These are phyloP conservation scores for Vitis labrusca DNA, from an alignment of 164 flowering plant genomes.

Conservation along the genomic window DNA sequence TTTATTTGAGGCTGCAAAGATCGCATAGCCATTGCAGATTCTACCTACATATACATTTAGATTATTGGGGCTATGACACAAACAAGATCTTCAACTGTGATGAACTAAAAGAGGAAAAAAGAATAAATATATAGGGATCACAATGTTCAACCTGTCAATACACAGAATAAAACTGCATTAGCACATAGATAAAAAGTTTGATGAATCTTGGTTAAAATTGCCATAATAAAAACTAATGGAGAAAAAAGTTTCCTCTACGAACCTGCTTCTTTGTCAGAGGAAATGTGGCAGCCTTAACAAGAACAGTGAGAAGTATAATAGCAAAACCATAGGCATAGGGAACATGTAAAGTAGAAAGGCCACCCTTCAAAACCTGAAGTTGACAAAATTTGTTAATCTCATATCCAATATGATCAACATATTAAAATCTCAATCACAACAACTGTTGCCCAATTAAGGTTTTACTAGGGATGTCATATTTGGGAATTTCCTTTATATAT, in stretches of 20 bases:
- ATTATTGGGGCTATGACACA: not conserved
- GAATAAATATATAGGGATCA: not conserved
- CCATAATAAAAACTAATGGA: not conserved
- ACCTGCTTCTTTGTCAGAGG: slow-evolving; percentile 98
- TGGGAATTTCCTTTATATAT: too few species aligned
- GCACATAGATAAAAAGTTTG: not conserved
- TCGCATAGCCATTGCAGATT: slow-evolving; percentile 94
- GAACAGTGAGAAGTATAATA: slow-evolving; percentile 84
- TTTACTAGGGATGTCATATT: too few species aligned
- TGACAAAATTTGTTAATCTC: not conserved
- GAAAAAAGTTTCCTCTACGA: not conserved
- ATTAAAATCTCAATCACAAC: not conserved
- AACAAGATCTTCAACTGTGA: not conserved
- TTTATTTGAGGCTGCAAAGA: slow-evolving; percentile 87
- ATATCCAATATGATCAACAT: not conserved
- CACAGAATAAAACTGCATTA: not conserved
- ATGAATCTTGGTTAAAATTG: not conserved
- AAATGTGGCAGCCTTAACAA: slow-evolving; percentile 92
- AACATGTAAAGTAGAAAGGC: slow-evolving; percentile 71
- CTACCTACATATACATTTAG: slow-evolving; percentile 49
- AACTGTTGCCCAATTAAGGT: too few species aligned
- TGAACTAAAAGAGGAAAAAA: not conserved
- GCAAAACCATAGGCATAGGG: slow-evolving; percentile 97
- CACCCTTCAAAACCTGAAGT: slow-evolving; percentile 77
- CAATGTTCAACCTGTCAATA: not conserved